Conservation (phyloP, 139 green algal species). For the Klebsormidium nitens region DNA sequence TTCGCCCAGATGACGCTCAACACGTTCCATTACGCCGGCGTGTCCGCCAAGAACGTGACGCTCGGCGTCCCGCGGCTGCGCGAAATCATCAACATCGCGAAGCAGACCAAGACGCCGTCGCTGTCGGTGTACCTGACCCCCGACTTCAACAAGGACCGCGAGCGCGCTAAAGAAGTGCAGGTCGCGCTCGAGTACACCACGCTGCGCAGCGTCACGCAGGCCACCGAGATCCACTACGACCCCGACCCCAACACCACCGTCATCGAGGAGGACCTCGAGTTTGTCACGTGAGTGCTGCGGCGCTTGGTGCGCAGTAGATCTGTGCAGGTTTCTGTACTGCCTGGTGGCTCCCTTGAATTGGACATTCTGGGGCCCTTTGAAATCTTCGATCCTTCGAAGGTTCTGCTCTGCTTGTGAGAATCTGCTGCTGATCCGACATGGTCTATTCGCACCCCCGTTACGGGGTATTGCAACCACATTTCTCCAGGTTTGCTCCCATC, state of each 20-base stretch:
- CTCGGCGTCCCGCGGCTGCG: slow-evolving; percentile 94
- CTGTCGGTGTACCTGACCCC: slow-evolving; percentile 77
- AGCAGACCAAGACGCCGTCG: slow-evolving; percentile 97
- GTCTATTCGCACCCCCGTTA: too few relatives aligned
- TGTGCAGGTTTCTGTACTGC: too few relatives aligned
- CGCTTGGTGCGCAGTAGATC: too few relatives aligned
- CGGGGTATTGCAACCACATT: too few relatives aligned
- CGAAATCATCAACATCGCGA: slow-evolving; percentile 99
- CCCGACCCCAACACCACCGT: slow-evolving; percentile 70
- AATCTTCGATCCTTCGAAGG: too few relatives aligned
- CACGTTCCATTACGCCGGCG: slow-evolving; percentile 92
- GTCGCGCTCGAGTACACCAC: slow-evolving; percentile 94
- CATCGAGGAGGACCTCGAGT: slow-evolving; percentile 84
- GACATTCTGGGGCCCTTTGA: too few relatives aligned
- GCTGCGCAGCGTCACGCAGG: slow-evolving; percentile 66
- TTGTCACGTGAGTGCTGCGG: too few relatives aligned
- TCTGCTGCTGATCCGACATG: too few relatives aligned
- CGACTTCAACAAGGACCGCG: slow-evolving; percentile 10
- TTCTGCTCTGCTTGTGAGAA: too few relatives aligned
- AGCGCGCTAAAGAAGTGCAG: slow-evolving; percentile 76
- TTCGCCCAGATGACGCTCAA: slow-evolving; percentile 66
- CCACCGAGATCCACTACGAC: slow-evolving; percentile 81
- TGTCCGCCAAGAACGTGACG: slow-evolving; percentile 98
- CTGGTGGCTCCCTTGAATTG: too few relatives aligned
- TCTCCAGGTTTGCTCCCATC: too few relatives aligned